Percentiles rank a stretch among this genome's conserved stretches.
Conservation (phyloP, 495 filamentous ascomycete species). For the Arthonia radiata region DNA sequence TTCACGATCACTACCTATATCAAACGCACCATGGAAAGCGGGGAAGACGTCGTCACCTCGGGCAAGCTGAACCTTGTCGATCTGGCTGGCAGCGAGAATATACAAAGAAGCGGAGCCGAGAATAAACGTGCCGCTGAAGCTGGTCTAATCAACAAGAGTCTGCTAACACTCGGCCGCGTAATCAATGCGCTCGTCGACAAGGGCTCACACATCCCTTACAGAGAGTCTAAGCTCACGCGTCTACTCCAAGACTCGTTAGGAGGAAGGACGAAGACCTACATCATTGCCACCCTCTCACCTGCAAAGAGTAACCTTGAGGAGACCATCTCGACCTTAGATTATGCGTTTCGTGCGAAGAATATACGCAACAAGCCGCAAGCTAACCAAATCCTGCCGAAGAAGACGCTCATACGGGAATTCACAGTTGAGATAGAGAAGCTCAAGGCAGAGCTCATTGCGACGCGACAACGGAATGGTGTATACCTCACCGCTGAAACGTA, state of each 20-base stretch:
- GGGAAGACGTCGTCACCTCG: slow-evolving; percentile 75
- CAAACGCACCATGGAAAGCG: slow-evolving; percentile 55
- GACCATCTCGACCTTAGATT: slow-evolving; percentile 91
- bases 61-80: slow-evolving; percentile 94
- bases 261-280: slow-evolving; percentile 89
- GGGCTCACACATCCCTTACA: slow-evolving; percentile 76
- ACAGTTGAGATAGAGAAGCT: slow-evolving; percentile 84
- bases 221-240: slow-evolving; percentile 89
- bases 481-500: slow-evolving; percentile 68
- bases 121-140: slow-evolving; percentile 93
- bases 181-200: slow-evolving; percentile 95
- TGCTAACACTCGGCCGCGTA: slow-evolving; percentile 81
- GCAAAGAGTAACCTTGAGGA: slow-evolving; percentile 88
- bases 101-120: slow-evolving; percentile 84
- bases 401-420: slow-evolving; percentile 70
- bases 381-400: slow-evolving; percentile 76
- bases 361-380: slow-evolving; percentile 94
- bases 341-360: slow-evolving; percentile 92
- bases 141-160: slow-evolving; percentile 90
- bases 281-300: slow-evolving; percentile 89
- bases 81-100: slow-evolving; percentile 90
- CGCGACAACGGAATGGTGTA: slow-evolving; percentile 80
- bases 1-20: slow-evolving; percentile 83
- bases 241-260: slow-evolving; percentile 90
- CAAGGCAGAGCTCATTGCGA: slow-evolving; percentile 72